Conservation (phyloP, 305 asterid species). For the Ajuga reptans region DNA sequence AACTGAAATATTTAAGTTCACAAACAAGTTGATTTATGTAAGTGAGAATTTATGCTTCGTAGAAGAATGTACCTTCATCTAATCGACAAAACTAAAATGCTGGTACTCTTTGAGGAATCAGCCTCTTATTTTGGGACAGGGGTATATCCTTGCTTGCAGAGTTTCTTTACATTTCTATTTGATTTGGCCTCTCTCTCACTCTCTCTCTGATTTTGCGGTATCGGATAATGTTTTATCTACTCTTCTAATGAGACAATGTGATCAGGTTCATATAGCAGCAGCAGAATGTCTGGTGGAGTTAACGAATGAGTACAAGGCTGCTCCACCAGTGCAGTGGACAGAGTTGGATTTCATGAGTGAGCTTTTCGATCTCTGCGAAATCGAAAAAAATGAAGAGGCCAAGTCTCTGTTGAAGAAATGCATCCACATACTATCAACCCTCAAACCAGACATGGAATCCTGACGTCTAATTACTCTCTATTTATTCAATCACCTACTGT, state of each 20-base stretch:
- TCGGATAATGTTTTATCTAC: too few species aligned
- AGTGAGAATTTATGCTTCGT: too few species aligned
- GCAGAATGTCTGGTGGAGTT: conserved; percentile 71
- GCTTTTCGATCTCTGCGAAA: conserved; percentile 49
- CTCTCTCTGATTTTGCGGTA: not conserved
- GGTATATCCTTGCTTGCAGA: too few species aligned
- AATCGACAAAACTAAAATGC: too few species aligned
- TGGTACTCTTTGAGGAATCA: too few species aligned
- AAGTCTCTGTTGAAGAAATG: conserved; percentile 69
- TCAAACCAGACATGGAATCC: conserved; percentile 25
- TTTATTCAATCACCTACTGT: not conserved
- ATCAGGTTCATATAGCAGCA: conserved; percentile 83
- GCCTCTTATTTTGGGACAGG: too few species aligned
- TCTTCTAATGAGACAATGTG: too few species aligned
- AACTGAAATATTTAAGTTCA: too few species aligned
- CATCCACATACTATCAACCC: conserved; percentile 39
- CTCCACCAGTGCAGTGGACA: conserved; percentile 25
- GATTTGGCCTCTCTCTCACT: not conserved
- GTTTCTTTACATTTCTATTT: too few species aligned
- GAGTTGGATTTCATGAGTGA: conserved; percentile 48
- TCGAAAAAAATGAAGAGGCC: conserved; percentile 77
- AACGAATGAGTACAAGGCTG: conserved; percentile 34
- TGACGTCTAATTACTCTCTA: conserved; percentile 14
- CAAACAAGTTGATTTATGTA: too few species aligned
- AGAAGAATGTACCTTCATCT: too few species aligned